Evolutionary conservation across 2,329 filamentous ascomycete genomes (phyloP).

Genomic region (Colletotrichum echinochloae): DNA sequence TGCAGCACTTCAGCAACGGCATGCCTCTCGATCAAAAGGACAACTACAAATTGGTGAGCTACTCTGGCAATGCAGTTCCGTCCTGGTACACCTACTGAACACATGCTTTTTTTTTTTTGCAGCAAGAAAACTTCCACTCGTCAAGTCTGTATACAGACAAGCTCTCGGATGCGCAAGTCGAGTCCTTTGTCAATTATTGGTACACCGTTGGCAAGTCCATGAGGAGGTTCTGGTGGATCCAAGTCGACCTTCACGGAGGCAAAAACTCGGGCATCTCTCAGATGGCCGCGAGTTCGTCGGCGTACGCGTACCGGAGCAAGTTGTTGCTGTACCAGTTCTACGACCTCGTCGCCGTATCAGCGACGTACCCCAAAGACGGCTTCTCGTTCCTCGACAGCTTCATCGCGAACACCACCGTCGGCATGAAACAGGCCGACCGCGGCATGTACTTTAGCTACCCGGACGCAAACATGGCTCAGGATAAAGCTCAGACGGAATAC

Average conservation of each 20-base stretch:
- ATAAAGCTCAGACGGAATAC: slow-evolving; percentile 51
- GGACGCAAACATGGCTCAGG: slow-evolving; percentile 51
- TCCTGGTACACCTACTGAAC: neutral
- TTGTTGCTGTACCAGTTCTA: slow-evolving; percentile 64
- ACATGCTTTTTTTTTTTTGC: accelerated
- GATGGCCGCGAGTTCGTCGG: slow-evolving; percentile 43
- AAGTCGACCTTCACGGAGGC: slow-evolving; percentile 51
- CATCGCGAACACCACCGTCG: slow-evolving; percentile 48
- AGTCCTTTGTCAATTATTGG: slow-evolving; percentile 47
- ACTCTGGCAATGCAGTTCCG: accelerated
- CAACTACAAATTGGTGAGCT: slow-evolving; percentile 42
- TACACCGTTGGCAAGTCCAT: slow-evolving; percentile 41
- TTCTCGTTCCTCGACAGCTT: slow-evolving; percentile 51
- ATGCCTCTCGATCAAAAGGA: slow-evolving; percentile 47
- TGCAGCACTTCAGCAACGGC: slow-evolving; percentile 50
- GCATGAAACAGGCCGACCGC: slow-evolving; percentile 47
- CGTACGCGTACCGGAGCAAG: slow-evolving; percentile 56
- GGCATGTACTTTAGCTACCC: slow-evolving; percentile 58
- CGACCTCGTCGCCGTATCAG: slow-evolving; percentile 50
- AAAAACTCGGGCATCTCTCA: slow-evolving; percentile 52
- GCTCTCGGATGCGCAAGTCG: slow-evolving; percentile 43
- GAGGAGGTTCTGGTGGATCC: slow-evolving; percentile 50
- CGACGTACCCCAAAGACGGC: slow-evolving; percentile 49
- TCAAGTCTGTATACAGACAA: slow-evolving; percentile 47
- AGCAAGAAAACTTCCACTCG: slow-evolving; percentile 48